Base-by-base conservation (phyloP, 345 rosid species). In the Arabidopsis suecica region DNA sequence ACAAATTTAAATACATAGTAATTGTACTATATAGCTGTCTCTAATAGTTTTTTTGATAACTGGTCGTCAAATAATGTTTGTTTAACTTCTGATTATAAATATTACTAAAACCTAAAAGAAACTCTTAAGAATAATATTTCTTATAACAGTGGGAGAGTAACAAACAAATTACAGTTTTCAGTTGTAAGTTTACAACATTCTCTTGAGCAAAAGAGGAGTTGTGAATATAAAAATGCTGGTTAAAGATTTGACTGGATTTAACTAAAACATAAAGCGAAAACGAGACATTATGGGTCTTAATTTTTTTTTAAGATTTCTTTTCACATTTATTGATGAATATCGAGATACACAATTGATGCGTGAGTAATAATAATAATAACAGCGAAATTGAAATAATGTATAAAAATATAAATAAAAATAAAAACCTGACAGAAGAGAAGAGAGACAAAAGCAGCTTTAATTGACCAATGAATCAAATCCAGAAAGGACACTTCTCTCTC, bases 401-500 rank as follows among this genome's bases (percentile, higher is more conserved):
- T 16, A 16, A 16, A 16, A 16, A 16, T 16, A 12, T 16, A 12
- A 42, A 42, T 3, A 49, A 9, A 55, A 42, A 33, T 16, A 3
- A 28, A 30, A 40, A 66, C 0, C 54, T 71, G 77, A 71, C 81
- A 78, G 32, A 44, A 60, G 69, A 59, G 34, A 50, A 72, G 69
- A 72, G 56, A 16, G 81, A 78, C 62, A 77, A 71, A 50, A 25
- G 65, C 81, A 78, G 78, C 78, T 72, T 72, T 72, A 65, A 41
- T 66, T 50, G 73, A 60, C 81, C 73, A 78, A 65, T 60, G 73
- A 72, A 28, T 25, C 28, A 75, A 38, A 55, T 55, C 9, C 60
- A 55, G 23, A 44, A 44, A 64, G 67, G 55, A 71, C 77, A 65
- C 23, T 20, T 59, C 37, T 67, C 69, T 58, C 28, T 65, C 68